A percentile compares a stretch with the other conserved stretches of the same genome.
Conservation (phyloP, 768 basidiomycete genomes). For the Leucosporidium creatinivorum region DNA sequence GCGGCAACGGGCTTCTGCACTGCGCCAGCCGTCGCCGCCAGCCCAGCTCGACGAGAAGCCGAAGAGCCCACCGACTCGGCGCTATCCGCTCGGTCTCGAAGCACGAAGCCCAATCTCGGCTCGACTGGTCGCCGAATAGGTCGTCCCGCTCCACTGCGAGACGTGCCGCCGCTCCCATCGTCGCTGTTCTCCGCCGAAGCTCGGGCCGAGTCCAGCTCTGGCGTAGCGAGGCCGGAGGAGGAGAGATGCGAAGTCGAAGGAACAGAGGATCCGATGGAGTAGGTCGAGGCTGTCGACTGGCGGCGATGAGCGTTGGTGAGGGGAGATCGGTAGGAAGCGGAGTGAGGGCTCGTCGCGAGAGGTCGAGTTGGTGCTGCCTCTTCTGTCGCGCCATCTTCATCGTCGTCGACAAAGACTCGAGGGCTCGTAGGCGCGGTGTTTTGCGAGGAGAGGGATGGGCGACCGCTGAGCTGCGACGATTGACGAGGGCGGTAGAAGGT, state of each 20-base stretch:
- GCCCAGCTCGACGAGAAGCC: background rate
- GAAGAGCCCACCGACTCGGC: background rate
- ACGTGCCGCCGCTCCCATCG: background rate
- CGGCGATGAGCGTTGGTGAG: background rate
- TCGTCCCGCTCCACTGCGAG: too few species aligned
- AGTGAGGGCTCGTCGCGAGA: background rate
- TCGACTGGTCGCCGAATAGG: too few species aligned
- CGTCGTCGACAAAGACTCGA: slow-evolving; percentile 10
- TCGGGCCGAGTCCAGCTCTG: background rate
- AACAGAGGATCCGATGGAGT: background rate
- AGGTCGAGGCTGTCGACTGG: background rate
- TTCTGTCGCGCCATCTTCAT: background rate
- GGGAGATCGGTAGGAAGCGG: background rate
- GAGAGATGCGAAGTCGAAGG: background rate
- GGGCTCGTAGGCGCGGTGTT: background rate
- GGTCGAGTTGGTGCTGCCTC: background rate
- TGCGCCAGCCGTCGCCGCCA: background rate
- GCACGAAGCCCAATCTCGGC: background rate
- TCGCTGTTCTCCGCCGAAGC: background rate
- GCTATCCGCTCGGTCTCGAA: background rate
- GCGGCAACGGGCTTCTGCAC: background rate
- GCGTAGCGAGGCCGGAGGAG: background rate
- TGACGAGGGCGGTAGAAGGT: slow-evolving; percentile 30
- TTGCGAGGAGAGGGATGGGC: background rate
- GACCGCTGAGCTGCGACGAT: slow-evolving; percentile 22